Percentiles rank a stretch among this genome's conserved stretches.
phyloP scores from a whole-genome alignment of 805 yeast species.

The Candida adriatica region DNA sequence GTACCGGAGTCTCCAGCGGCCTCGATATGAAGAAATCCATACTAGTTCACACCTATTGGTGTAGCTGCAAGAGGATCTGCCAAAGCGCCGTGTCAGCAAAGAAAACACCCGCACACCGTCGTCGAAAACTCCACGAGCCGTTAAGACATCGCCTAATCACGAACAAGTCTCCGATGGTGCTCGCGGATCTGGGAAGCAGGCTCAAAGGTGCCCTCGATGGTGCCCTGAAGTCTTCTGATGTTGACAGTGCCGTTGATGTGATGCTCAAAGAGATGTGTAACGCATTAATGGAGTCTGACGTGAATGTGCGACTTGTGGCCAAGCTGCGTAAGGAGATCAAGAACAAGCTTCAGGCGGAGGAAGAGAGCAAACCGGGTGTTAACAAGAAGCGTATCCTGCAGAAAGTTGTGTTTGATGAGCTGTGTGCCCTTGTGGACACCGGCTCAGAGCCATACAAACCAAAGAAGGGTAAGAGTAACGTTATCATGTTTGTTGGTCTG shows the following conservation, averaged over 20 bases:
- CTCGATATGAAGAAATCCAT: slow-evolving; percentile 20
- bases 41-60: background rate
- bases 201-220: slow-evolving; percentile 68
- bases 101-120: too few species aligned
- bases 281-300: slow-evolving; percentile 92
- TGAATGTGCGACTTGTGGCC: slow-evolving; percentile 78
- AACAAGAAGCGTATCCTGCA: slow-evolving; percentile 79
- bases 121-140: too few species aligned
- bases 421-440: slow-evolving; percentile 79
- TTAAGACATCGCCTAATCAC: too few species aligned
- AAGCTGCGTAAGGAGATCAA: slow-evolving; percentile 67
- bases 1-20: slow-evolving; percentile 9
- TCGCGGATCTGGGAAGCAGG: slow-evolving; percentile 73
- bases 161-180: too few species aligned
- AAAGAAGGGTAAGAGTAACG: slow-evolving; percentile 69
- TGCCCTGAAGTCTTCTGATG: slow-evolving; percentile 49
- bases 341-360: slow-evolving; percentile 43
- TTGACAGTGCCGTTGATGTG: slow-evolving; percentile 54
- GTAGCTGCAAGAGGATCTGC: too few species aligned
- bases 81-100: too few species aligned
- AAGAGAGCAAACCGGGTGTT: slow-evolving; percentile 35
- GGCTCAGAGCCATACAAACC: slow-evolving; percentile 64
- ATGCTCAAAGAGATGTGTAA: slow-evolving; percentile 85
- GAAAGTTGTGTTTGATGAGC: slow-evolving; percentile 90
- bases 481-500: slow-evolving; percentile 95